phyloP scores from a whole-genome alignment of 169 alveolate genomes.

The Plasmodium berghei region DNA sequence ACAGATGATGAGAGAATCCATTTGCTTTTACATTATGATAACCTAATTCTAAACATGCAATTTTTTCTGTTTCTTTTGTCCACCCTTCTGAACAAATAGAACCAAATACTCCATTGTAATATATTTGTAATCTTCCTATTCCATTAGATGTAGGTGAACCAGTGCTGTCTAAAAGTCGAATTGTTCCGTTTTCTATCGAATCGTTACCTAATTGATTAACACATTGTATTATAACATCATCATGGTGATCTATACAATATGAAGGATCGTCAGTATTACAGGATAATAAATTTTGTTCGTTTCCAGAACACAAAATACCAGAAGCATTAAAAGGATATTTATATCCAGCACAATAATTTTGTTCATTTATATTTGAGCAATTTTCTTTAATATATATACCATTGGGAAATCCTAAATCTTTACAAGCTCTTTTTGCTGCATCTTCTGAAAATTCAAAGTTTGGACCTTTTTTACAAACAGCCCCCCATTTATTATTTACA shows the following conservation, averaged over 20 bases:
- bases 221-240: constrained; percentile 89
- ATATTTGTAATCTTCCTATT: constrained; percentile 78
- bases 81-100: constrained; percentile 90
- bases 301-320: constrained; percentile 87
- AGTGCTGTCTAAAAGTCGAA: constrained; percentile 85
- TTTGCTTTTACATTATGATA: constrained; percentile 86
- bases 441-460: constrained; percentile 82
- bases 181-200: constrained; percentile 83
- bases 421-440: constrained; percentile 89
- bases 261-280: constrained; percentile 89
- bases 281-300: constrained; percentile 80
- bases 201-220: constrained; percentile 81
- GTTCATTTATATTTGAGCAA: constrained; percentile 85
- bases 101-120: constrained; percentile 78
- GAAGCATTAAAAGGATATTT: constrained; percentile 87
- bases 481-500: constrained; percentile 80
- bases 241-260: constrained; percentile 85
- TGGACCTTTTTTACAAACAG: constrained; percentile 87
- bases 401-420: constrained; percentile 87
- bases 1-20: constrained; percentile 89
- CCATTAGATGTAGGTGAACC: constrained; percentile 87
- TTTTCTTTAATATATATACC: constrained; percentile 85
- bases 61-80: constrained; percentile 86
- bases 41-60: constrained; percentile 91
- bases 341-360: constrained; percentile 87